Conservation (phyloP, 495 filamentous ascomycete species). For the Penicillium longicatenatum region DNA sequence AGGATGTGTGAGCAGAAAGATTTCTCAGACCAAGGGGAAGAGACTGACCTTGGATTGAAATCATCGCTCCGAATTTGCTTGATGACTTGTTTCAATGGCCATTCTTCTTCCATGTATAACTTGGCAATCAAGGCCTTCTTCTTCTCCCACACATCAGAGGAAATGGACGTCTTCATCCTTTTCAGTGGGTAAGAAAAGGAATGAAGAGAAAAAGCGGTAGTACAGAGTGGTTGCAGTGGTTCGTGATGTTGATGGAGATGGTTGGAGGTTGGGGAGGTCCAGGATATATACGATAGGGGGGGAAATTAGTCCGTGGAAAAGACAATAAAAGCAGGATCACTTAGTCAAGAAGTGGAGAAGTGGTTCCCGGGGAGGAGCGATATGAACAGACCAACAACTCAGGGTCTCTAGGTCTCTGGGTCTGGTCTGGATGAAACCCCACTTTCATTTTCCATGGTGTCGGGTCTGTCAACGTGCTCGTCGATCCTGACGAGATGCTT, state of each 20-base stretch:
- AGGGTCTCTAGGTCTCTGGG: conserved; percentile 1
- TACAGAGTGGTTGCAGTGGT: neutral
- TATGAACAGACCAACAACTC: conserved; percentile 5
- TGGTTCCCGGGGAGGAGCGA: conserved; percentile 20
- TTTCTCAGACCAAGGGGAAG: neutral
- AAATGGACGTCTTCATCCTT: conserved; percentile 50
- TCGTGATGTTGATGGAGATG: neutral
- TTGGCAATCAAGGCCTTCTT: conserved; percentile 50
- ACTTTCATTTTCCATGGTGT: conserved; percentile 20
- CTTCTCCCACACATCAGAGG: conserved; percentile 52
- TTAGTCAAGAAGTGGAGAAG: conserved; percentile 6
- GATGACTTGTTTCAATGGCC: conserved; percentile 53
- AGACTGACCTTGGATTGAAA: conserved; percentile 49
- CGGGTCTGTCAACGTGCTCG: conserved; percentile 13
- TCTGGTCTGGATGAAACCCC: conserved; percentile 10
- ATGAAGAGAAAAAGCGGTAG: neutral
- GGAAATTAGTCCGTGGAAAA: neutral
- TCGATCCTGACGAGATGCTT: conserved; percentile 21
- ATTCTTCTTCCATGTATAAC: conserved; percentile 53
- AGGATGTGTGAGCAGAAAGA: neutral
- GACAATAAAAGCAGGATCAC: neutral
- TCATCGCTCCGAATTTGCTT: conserved; percentile 51
- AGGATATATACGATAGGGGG: neutral
- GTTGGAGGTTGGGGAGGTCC: neutral
- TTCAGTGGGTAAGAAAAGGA: neutral